Percentiles rank a stretch among this genome's conserved stretches.
Conservation (phyloP, 108 stramenopile genomes). For the Seminavis robusta region DNA sequence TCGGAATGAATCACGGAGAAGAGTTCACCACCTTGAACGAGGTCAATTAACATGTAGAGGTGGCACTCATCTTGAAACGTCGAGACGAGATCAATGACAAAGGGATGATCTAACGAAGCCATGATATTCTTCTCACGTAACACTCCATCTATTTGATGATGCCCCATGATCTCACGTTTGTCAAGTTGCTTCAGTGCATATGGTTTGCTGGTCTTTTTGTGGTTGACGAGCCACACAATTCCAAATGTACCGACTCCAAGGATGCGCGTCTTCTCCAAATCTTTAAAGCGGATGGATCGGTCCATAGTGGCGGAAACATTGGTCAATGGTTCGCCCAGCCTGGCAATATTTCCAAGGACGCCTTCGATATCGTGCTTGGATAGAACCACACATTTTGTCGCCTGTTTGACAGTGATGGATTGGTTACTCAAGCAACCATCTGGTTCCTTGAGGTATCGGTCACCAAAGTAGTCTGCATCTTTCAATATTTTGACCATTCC, state of each 20-base stretch:
- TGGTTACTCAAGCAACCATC: slow-evolving; percentile 29
- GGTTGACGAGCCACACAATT: slow-evolving; percentile 69
- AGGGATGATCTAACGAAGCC: slow-evolving; percentile 44
- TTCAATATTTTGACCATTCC: slow-evolving; percentile 36
- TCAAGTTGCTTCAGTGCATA: slow-evolving; percentile 17
- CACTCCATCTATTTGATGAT: slow-evolving; percentile 71
- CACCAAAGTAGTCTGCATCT: slow-evolving; percentile 50
- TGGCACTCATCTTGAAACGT: slow-evolving; percentile 47
- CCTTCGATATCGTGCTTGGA: slow-evolving; percentile 40
- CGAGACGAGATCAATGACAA: slow-evolving; percentile 32
- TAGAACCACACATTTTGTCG: slow-evolving; percentile 45
- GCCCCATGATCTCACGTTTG: slow-evolving; percentile 12
- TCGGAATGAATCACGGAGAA: slow-evolving; percentile 40
- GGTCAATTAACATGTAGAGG: slow-evolving; percentile 53
- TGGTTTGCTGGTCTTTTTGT: slow-evolving; percentile 23
- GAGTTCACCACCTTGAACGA: slow-evolving; percentile 59
- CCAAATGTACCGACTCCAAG: slow-evolving; percentile 82
- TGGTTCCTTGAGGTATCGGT: slow-evolving; percentile 34
- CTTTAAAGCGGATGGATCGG: slow-evolving; percentile 32
- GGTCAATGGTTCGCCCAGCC: slow-evolving; percentile 35
- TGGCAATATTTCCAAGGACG: slow-evolving; percentile 37
- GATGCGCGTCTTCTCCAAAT: slow-evolving; percentile 54
- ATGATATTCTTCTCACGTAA: slow-evolving; percentile 38
- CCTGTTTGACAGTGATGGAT: slow-evolving; percentile 47
- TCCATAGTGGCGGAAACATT: slow-evolving; percentile 25